Conservation (phyloP, 2,329 filamentous ascomycete species). For the Colletotrichum zoysiae region DNA sequence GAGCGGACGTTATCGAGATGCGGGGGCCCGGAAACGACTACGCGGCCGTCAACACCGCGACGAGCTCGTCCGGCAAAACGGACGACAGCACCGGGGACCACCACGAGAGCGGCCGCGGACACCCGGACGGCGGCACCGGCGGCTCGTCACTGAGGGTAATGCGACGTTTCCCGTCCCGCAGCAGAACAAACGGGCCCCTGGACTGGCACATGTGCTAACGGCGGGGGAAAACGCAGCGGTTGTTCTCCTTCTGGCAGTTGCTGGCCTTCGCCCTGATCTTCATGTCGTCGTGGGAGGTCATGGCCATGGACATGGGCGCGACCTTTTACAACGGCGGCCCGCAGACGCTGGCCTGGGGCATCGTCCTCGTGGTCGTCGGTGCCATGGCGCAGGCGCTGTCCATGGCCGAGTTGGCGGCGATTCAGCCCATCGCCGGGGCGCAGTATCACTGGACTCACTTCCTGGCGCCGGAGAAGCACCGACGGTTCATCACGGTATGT, state of each 20-base stretch:
- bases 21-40: slow-evolving; percentile 22
- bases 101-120: background rate
- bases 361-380: slow-evolving; percentile 34
- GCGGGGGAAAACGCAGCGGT: slow-evolving; percentile 4
- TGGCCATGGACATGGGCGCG: slow-evolving; percentile 41
- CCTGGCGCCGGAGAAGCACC: slow-evolving; percentile 34
- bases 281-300: slow-evolving; percentile 40
- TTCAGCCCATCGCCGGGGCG: slow-evolving; percentile 44
- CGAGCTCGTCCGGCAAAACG: slow-evolving; percentile 30
- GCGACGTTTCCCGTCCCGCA: background rate
- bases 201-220: background rate
- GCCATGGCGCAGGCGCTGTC: slow-evolving; percentile 37
- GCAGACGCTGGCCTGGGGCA: slow-evolving; percentile 39
- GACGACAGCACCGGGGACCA: slow-evolving; percentile 4
- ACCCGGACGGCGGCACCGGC: slow-evolving; percentile 17
- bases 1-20: slow-evolving; percentile 15
- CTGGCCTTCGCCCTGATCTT: slow-evolving; percentile 37
- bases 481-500: slow-evolving; percentile 35
- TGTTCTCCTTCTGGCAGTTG: slow-evolving; percentile 38
- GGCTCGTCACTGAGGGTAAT: slow-evolving; percentile 24
- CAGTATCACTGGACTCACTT: slow-evolving; percentile 45
- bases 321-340: slow-evolving; percentile 36
- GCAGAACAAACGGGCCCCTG: too few species aligned
- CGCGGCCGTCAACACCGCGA: slow-evolving; percentile 28
- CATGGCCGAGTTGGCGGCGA: slow-evolving; percentile 45